These are phyloP conservation scores for Paracorniculantispora psalliotae DNA, from an alignment of 2,329 filamentous ascomycete genomes.

Conservation along the genomic window DNA sequence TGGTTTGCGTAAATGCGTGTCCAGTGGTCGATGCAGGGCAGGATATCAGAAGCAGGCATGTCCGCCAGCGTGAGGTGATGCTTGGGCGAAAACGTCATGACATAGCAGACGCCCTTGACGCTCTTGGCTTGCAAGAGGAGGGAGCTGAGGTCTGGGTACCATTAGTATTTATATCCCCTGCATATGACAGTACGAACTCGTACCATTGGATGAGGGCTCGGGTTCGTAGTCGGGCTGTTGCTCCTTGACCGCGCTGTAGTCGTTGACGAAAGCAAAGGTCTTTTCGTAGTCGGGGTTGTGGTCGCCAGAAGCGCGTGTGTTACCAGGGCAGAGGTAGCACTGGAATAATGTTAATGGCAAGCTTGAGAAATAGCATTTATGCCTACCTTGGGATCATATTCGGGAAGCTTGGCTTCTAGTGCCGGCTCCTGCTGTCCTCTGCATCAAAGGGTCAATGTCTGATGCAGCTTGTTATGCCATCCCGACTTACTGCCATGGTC, in stretches of 20 bases:
- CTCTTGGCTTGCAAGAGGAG: slow-evolving; percentile 76
- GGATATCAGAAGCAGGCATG: slow-evolving; percentile 69
- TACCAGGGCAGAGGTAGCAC: slow-evolving; percentile 94
- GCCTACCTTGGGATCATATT: slow-evolving; percentile 68
- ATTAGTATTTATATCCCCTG: too few relatives aligned
- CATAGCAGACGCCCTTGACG: slow-evolving; percentile 94
- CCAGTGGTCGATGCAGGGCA: slow-evolving; percentile 85
- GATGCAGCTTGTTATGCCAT: not conserved
- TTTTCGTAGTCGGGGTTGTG: slow-evolving; percentile 78
- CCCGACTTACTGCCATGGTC: slow-evolving; percentile 85
- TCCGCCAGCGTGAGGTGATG: slow-evolving; percentile 93
- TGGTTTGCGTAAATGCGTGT: slow-evolving; percentile 83
- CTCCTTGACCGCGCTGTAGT: slow-evolving; percentile 96
- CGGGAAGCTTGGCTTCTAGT: slow-evolving; percentile 63
- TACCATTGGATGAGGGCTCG: slow-evolving; percentile 34
- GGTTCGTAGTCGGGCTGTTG: slow-evolving; percentile 72
- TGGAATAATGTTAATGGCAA: slow-evolving; percentile 30
- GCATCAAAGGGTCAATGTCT: slow-evolving; percentile 3
- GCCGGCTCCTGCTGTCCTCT: slow-evolving; percentile 76
- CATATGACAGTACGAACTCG: not conserved
- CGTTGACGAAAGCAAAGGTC: slow-evolving; percentile 94
- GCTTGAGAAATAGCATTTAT: not conserved
- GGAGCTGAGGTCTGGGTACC: slow-evolving; percentile 64
- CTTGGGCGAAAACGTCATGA: slow-evolving; percentile 86
- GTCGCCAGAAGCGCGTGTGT: slow-evolving; percentile 82